Percentiles rank a stretch among this genome's conserved stretches.
Evolutionary conservation across 106 monocot genomes (phyloP).

Genomic region (Dendrobium huoshanense): DNA sequence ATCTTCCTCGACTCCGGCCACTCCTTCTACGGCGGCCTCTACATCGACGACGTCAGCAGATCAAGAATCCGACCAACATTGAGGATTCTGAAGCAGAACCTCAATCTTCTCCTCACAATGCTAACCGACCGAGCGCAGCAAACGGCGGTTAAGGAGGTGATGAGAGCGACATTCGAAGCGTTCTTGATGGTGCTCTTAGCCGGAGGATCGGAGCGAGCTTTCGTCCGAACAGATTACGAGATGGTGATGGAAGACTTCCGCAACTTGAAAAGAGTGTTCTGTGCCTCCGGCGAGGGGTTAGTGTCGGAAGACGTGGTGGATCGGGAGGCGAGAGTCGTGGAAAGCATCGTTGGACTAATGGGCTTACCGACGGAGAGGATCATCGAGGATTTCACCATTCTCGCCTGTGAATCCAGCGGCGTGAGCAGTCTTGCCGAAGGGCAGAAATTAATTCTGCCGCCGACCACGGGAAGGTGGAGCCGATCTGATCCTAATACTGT

Average conservation of each 20-base stretch:
- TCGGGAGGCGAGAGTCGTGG: conserved; percentile 41
- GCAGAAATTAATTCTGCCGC: conserved; percentile 27
- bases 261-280: conserved; percentile 43
- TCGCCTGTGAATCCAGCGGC: conserved; percentile 19
- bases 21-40: conserved; percentile 49
- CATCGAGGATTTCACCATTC: conserved; percentile 47
- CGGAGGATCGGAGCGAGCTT: conserved; percentile 45
- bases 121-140: conserved; percentile 44
- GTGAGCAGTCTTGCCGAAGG: background rate
- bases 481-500: conserved; percentile 39
- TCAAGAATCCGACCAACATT: conserved; percentile 36
- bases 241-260: conserved; percentile 41
- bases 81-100: conserved; percentile 46
- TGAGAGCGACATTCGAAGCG: conserved; percentile 54
- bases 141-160: conserved; percentile 47
- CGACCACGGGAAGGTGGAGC: conserved; percentile 44
- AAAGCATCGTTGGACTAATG: conserved; percentile 49
- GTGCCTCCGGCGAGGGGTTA: conserved; percentile 45
- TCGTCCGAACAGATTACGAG: conserved; percentile 27
- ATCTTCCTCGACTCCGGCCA: conserved; percentile 53
- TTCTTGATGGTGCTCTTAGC: conserved; percentile 56
- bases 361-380: conserved; percentile 31
- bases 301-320: conserved; percentile 57
- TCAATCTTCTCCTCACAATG: conserved; percentile 29
- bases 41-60: conserved; percentile 25